Evolutionary conservation across 768 basidiomycete species (phyloP).

Genomic region (Pleurotus tuber-regium): DNA sequence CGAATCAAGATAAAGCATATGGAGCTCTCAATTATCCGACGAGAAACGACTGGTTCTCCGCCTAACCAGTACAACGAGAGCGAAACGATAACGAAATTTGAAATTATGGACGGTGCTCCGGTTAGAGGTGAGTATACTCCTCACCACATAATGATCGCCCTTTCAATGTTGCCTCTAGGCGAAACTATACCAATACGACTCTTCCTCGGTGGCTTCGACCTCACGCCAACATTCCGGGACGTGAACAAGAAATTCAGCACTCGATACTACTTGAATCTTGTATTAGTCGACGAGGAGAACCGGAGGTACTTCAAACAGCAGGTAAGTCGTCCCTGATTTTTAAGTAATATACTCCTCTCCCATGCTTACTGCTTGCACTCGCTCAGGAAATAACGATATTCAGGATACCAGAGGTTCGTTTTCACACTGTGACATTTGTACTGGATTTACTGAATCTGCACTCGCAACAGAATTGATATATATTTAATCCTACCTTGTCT

Average conservation of each 20-base stretch:
- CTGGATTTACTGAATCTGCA: too few species aligned
- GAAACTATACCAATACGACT: conserved; percentile 98
- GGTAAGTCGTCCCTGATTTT: conserved; percentile 40
- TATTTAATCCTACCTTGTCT: too few species aligned
- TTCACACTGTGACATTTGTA: too few species aligned
- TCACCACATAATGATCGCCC: neutral
- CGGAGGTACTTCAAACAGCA: conserved; percentile 97
- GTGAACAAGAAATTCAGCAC: conserved; percentile 99
- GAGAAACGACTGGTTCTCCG: conserved; percentile 94
- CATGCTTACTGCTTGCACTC: neutral
- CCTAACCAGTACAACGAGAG: conserved; percentile 99
- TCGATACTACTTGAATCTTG: conserved; percentile 95
- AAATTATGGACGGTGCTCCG: conserved; percentile 98
- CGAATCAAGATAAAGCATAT: conserved; percentile 99
- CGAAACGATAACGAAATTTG: conserved; percentile 98
- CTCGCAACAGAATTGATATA: too few species aligned
- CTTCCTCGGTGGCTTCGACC: conserved; percentile 96
- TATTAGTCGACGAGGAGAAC: conserved; percentile 98
- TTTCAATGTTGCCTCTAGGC: conserved; percentile 42
- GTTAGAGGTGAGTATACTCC: conserved; percentile 67
- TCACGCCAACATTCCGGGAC: conserved; percentile 98
- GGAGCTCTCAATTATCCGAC: conserved; percentile 96
- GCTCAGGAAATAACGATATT: conserved; percentile 82
- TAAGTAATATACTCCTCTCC: too few species aligned
- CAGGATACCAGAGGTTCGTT: conserved; percentile 79